Evolutionary conservation across 768 basidiomycete species (phyloP), one percentile per base, ranked within the genome.

Genomic region (Pleurotus djamor): DNA sequence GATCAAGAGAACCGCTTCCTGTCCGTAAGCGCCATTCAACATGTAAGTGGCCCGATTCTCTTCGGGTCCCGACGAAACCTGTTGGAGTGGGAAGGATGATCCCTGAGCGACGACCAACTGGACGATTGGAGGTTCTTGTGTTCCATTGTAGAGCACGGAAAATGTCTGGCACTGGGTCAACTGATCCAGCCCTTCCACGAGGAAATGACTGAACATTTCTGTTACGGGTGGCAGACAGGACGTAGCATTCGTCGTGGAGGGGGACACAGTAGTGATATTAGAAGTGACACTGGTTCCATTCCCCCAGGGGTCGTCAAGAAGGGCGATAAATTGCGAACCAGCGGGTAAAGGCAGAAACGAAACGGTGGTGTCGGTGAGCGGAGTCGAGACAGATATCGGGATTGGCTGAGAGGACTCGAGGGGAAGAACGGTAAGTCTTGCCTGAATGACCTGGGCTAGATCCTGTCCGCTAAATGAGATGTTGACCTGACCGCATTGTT

Each of bases 401-500:
- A 84, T 67, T 1, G 83, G 82, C 34, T 16, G 74, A n/a, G 76
- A 76, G 62, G 21, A 28, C 21, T 79, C 78, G 64, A 85, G 71
- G 52, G 86, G 85, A 61, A 87, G 62, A 66, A 89, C 67, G 37
- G 78, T 79, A 58, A 87, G 72, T 12, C 28, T 32, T 14, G 74
- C 82, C 54, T 75, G 68, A 10, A 72, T 64, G 9, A 68, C 52
- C 21, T 67, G 62, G 52, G 70, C 72, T 35, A 69, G 63, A 54
- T 68, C 64, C 52, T 75, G 71, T n/a, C 81, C 80, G 16, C 65
- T 63, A 62, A 86, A 81, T 32, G 71, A 66, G 49, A 86, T 69
- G 37, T 68, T 69, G 59, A 85, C 78, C 13, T 76, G 75, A 61
- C 75, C 78, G 71, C 86, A 87, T 67, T 88, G 83, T 58, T 74